Base-by-base conservation (phyloP, 2,329 filamentous ascomycete genomes). In the Paecilomyces formosus region DNA sequence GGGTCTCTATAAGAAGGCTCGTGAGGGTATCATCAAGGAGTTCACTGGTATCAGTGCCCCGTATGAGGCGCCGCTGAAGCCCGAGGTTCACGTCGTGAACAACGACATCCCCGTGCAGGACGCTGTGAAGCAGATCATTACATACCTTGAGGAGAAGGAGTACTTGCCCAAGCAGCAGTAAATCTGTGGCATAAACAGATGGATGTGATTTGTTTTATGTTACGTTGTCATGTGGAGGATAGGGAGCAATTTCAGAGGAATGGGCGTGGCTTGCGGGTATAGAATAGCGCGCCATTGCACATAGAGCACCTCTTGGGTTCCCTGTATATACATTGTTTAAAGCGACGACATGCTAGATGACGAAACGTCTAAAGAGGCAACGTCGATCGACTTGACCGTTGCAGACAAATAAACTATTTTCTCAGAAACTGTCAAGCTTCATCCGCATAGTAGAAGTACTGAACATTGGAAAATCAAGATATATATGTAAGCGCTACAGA, bases 11-110 rank as follows among this genome's bases (percentile, higher is more conserved):
- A 96, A 96, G 83, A 96, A 96, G 85, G 94, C 94, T 12, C 82
- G 93, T 52, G 88, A 89, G 55, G 94, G 94, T 52, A 86, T 95
- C 75, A 97, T 97, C 77, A 94, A 95, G 77, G 91, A 97, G 66
- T 99, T 99, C 74, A 99, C 94, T 1, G 94, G 94, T 58, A 91
- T 97, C 69, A 92, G 88, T 65, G 92, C 93, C 30, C 94, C 94
- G 1, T 99, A 99, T 74, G 94, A 99, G 83, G 90, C 86, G 61
- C 94, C 94, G 4, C 80, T 87, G 73, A 85, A 86, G 59, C 85
- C 94, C 1, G 94, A 99, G 81, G 89, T 99, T 65, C 87, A 88
- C 66, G 90, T 99, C 72, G 83, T 85, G 77, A 95, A 89, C 53
- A 85, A 91, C 70, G 82, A 93, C 80, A 85, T 86, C 70, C 88